Conservation (phyloP, 2,329 filamentous ascomycete genomes). For the Colletotrichum sidae region DNA sequence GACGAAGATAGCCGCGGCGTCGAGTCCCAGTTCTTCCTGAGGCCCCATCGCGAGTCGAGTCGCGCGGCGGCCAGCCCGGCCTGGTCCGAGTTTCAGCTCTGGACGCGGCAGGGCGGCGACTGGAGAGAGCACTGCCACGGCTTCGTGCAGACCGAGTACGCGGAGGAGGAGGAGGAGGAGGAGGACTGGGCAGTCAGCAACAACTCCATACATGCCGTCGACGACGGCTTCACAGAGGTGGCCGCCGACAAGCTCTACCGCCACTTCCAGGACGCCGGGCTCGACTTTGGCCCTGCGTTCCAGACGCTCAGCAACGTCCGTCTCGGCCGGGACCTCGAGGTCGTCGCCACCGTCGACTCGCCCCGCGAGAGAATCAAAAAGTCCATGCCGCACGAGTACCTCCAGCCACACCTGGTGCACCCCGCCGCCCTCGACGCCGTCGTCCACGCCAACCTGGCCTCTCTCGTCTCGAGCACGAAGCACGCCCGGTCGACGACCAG, state of each 20-base stretch:
- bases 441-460: constrained; percentile 44
- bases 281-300: constrained; percentile 40
- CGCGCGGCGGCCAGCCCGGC: constrained; percentile 17
- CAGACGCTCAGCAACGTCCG: constrained; percentile 34
- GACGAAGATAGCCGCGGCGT: constrained; percentile 20
- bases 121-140: constrained; percentile 45
- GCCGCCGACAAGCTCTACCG: constrained; percentile 36
- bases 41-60: constrained; percentile 37
- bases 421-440: constrained; percentile 49
- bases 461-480: constrained; percentile 12
- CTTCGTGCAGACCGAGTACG: constrained; percentile 39
- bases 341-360: constrained; percentile 28
- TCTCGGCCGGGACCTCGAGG: constrained; percentile 9
- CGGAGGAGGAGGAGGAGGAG: constrained; percentile 4
- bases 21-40: constrained; percentile 39
- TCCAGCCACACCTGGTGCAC: constrained; percentile 48
- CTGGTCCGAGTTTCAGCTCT: constrained; percentile 43
- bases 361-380: constrained; percentile 14
- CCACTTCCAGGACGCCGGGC: constrained; percentile 31
- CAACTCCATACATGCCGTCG: not conserved
- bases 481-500: constrained; percentile 16
- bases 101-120: constrained; percentile 34
- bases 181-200: not conserved
- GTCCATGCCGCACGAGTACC: constrained; percentile 40
- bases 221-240: not conserved